A percentile compares a stretch with the other conserved stretches of the same genome.
phyloP scores from a whole-genome alignment of 352 stramenopile species.

The Phytophthora sp. region DNA sequence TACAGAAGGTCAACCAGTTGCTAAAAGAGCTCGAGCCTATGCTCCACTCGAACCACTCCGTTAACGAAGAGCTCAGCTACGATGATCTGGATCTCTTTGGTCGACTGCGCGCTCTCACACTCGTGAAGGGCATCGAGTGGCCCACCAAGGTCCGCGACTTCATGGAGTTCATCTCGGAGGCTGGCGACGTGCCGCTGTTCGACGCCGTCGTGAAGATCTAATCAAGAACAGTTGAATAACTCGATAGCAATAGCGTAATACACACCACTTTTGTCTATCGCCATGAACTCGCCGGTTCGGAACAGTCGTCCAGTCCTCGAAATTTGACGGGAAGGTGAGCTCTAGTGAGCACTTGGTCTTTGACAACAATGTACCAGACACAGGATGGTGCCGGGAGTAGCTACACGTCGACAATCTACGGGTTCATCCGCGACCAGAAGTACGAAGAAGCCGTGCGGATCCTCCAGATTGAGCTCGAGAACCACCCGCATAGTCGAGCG shows the following conservation, averaged over 20 bases:
- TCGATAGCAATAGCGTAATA: neutral
- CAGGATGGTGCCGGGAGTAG: constrained; percentile 68
- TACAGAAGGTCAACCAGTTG: constrained; percentile 44
- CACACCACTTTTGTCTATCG: neutral
- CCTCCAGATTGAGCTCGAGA: constrained; percentile 92
- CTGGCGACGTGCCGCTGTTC: constrained; percentile 45
- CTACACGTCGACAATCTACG: constrained; percentile 96
- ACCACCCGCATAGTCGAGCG: constrained; percentile 92
- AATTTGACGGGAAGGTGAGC: neutral
- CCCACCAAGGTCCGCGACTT: constrained; percentile 55
- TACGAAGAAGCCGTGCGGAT: constrained; percentile 94
- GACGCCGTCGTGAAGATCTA: constrained; percentile 52
- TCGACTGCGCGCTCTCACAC: constrained; percentile 47
- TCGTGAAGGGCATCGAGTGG: constrained; percentile 56
- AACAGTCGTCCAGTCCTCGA: constrained; percentile 32
- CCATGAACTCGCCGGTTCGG: constrained; percentile 33
- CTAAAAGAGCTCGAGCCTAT: constrained; percentile 41
- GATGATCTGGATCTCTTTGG: constrained; percentile 61
- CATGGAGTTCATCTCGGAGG: constrained; percentile 46
- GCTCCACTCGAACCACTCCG: constrained; percentile 43
- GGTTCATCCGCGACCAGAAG: constrained; percentile 93
- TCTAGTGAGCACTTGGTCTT: neutral
- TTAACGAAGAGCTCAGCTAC: constrained; percentile 57
- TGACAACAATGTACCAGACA: constrained; percentile 59
- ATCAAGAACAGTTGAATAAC: neutral